A percentile compares a stretch with the other conserved stretches of the same genome.
These are phyloP conservation scores for Metschnikowia kunwiensis DNA, from an alignment of 805 yeast genomes.

Conservation along the genomic window DNA sequence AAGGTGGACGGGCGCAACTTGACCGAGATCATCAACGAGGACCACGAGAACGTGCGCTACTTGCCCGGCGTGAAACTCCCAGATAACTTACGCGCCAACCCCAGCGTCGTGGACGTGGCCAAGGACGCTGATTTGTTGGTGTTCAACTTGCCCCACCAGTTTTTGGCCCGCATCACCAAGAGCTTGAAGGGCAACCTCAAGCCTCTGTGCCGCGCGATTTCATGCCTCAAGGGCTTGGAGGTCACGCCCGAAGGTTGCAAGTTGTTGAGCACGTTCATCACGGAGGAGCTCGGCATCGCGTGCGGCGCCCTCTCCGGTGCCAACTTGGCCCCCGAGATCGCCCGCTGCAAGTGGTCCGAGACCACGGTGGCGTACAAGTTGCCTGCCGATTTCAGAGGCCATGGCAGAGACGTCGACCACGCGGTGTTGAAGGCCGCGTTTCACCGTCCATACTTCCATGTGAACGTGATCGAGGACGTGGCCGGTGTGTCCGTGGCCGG, in stretches of 20 bases:
- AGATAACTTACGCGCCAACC: slow-evolving; percentile 80
- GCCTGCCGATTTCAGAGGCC: slow-evolving; percentile 67
- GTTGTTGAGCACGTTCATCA: slow-evolving; percentile 73
- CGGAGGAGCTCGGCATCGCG: slow-evolving; percentile 75
- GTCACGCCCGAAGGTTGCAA: slow-evolving; percentile 83
- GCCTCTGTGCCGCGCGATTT: slow-evolving; percentile 77
- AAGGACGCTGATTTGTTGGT: slow-evolving; percentile 80
- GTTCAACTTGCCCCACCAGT: slow-evolving; percentile 97
- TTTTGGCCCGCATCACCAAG: slow-evolving; percentile 69
- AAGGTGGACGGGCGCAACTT: slow-evolving; percentile 69
- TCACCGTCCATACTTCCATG: slow-evolving; percentile 99
- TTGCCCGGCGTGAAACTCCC: slow-evolving; percentile 89
- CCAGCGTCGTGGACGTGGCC: slow-evolving; percentile 74
- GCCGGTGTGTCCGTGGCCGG: slow-evolving; percentile 97
- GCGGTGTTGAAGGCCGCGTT: slow-evolving; percentile 72
- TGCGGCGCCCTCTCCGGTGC: slow-evolving; percentile 99
- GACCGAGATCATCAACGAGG: slow-evolving; percentile 84
- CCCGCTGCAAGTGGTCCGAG: slow-evolving; percentile 93
- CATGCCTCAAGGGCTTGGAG: slow-evolving; percentile 94
- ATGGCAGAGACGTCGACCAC: slow-evolving; percentile 71
- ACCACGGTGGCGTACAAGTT: slow-evolving; percentile 89
- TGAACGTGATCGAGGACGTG: slow-evolving; percentile 84
- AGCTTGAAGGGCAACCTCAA: slow-evolving; percentile 76
- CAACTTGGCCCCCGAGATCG: slow-evolving; percentile 95
- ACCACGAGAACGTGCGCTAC: slow-evolving; percentile 93